Base-by-base conservation (phyloP, 2,329 filamentous ascomycete species). In the Aureobasidium sp. region DNA sequence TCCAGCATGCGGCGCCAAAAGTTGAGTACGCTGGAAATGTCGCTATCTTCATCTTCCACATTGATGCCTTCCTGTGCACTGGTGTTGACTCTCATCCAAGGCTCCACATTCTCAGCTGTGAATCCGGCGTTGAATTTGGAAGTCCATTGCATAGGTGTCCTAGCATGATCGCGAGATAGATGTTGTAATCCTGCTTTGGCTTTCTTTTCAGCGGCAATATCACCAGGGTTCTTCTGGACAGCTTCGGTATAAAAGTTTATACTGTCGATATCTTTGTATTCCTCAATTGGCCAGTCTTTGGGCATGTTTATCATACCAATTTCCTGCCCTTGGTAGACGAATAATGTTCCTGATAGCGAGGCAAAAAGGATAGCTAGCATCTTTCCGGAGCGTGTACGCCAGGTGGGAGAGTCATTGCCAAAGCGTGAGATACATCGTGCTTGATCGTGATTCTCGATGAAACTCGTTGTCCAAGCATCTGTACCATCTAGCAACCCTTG, bases 71-170 rank as follows among this genome's bases (percentile, higher is more conserved):
- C 74, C 74, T 89, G 90, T 73, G 89, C 85, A 18, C 27, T 42
- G 65, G 90, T 86, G 73, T 93, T 90, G 45, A 89, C 85, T 18
- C 86, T 84, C 87, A 94, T 93, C 92, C 92, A 94, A 3, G 91
- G 90, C 63, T 81, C 82, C 5, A 78, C 81, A 13, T 27, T 7
- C 11, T 78, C 78, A 2, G 80, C 80, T 0, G 90, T 89, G 79
- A 94, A 94, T 15, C 92, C 91, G 0, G 82, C 90, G 67, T 93
- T 85, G 33, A 36, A 7, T 8, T 13, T 7, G 7, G 33, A 36
- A 7, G 33, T 36, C 1, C 92, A 94, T 73, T 93, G 91, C 77
- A 94, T 90, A 0, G 91, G 91, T 0, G 90, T 89, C 53, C 92
- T 84, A 10, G 88, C 88, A 75, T 94, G 92, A 76, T 94, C 92